phyloP scores from a whole-genome alignment of 257 asterid genomes.

The Salvia rosmarinus region DNA sequence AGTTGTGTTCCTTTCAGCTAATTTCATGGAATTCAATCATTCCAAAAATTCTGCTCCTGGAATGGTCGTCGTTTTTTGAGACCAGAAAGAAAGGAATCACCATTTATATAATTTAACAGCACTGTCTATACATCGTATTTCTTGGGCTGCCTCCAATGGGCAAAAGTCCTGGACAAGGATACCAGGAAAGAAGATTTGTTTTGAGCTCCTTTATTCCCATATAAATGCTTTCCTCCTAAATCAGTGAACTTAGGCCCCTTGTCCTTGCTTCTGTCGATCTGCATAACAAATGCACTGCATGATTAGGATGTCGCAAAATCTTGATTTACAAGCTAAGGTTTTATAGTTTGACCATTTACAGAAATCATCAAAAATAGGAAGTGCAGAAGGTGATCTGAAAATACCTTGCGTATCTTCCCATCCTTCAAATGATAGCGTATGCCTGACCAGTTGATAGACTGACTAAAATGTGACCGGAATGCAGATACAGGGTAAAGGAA shows the following conservation, averaged over 20 bases:
- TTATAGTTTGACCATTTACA: not conserved
- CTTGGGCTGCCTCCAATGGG: slow-evolving; percentile 78
- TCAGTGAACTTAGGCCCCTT: slow-evolving; percentile 92
- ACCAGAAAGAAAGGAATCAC: slow-evolving; percentile 49
- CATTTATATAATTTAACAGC: slow-evolving; percentile 29
- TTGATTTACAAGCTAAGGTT: not conserved
- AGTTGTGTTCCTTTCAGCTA: slow-evolving; percentile 32
- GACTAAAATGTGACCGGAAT: slow-evolving; percentile 86
- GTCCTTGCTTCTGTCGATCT: slow-evolving; percentile 91
- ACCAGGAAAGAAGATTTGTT: slow-evolving; percentile 58
- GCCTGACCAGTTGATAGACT: slow-evolving; percentile 97
- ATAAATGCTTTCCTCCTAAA: slow-evolving; percentile 91
- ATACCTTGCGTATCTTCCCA: slow-evolving; percentile 87
- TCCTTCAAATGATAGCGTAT: slow-evolving; percentile 83
- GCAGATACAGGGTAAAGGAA: slow-evolving; percentile 91
- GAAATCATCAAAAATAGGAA: not conserved
- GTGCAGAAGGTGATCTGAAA: slow-evolving; percentile 27
- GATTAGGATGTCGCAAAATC: not conserved
- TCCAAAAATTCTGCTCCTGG: slow-evolving; percentile 36
- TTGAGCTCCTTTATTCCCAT: slow-evolving; percentile 71
- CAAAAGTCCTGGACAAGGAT: slow-evolving; percentile 66
- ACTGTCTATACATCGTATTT: slow-evolving; percentile 62
- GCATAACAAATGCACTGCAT: slow-evolving; percentile 32
- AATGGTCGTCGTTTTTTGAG: slow-evolving; percentile 29
- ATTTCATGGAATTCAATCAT: slow-evolving; percentile 25